Evolutionary conservation across 306 rosid genomes (phyloP).

Genomic region (Acacia melanoxylon): DNA sequence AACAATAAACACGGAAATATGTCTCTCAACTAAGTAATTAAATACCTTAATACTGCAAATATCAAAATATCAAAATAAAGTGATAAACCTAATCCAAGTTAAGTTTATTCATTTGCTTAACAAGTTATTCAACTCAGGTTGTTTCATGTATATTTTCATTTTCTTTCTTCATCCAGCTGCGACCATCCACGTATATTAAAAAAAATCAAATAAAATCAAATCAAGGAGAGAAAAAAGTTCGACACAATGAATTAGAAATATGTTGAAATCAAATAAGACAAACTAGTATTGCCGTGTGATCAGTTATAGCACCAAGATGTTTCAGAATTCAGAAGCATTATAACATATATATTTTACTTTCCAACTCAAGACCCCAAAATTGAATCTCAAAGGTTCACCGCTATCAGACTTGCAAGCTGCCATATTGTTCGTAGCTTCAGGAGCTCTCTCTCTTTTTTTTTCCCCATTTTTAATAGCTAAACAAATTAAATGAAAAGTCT

Average conservation of each 20-base stretch:
- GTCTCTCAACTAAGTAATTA: background rate
- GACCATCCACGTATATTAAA: background rate
- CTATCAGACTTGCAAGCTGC: background rate
- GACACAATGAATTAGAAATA: background rate
- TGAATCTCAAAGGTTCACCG: background rate
- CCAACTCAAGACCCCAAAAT: background rate
- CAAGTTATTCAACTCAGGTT: background rate
- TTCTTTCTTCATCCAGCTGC: background rate
- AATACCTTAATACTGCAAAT: background rate
- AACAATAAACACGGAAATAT: background rate
- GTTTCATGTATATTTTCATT: background rate
- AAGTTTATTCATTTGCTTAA: background rate
- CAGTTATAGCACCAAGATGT: background rate
- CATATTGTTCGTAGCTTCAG: background rate
- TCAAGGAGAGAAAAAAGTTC: background rate
- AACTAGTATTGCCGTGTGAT: background rate
- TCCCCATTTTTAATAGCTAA: background rate
- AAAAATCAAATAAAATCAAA: background rate
- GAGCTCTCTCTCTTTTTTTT: background rate
- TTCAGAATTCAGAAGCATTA: background rate
- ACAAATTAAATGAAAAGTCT: conserved; percentile 1
- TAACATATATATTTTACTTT: background rate
- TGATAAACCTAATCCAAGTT: background rate
- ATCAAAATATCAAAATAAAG: too few relatives aligned
- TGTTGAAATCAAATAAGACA: background rate